phyloP scores from a whole-genome alignment of 345 rosid species.

The Pugionium cornutum region DNA sequence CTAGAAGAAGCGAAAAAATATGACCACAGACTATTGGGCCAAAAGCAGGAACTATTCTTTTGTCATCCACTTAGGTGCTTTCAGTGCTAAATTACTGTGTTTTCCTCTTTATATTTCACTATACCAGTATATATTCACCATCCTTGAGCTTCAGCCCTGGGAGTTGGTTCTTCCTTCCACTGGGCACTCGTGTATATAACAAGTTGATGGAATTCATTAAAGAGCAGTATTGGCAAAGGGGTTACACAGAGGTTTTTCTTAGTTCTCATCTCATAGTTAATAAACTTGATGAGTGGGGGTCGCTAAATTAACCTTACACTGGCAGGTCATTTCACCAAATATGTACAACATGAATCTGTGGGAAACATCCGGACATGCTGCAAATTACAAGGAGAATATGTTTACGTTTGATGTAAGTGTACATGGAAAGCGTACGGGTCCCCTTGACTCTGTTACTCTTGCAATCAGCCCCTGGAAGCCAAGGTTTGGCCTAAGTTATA shows the following conservation, averaged over 20 bases:
- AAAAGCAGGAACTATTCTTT: conserved; percentile 92
- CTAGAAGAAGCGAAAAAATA: conserved; percentile 91
- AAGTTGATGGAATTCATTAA: conserved; percentile 77
- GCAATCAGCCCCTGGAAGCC: conserved; percentile 13
- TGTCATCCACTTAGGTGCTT: conserved; percentile 76
- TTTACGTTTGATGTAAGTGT: conserved; percentile 80
- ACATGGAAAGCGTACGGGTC: conserved; percentile 11
- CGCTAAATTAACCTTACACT: conserved; percentile 28
- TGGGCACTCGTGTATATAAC: conserved; percentile 85
- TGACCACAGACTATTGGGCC: conserved; percentile 87
- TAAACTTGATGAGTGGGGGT: conserved; percentile 23
- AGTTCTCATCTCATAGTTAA: conserved; percentile 3
- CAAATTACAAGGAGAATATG: conserved; percentile 95
- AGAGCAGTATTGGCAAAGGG: conserved; percentile 74
- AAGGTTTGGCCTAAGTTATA: conserved; percentile 11
- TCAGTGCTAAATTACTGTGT: conserved; percentile 9
- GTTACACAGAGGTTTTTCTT: conserved; percentile 77
- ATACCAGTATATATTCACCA: conserved; percentile 16
- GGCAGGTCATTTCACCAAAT: conserved; percentile 91
- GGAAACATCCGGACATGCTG: conserved; percentile 97
- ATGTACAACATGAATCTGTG: conserved; percentile 94
- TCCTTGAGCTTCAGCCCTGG: conserved; percentile 74
- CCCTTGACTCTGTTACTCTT: conserved; percentile 15
- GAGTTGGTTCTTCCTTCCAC: conserved; percentile 97
- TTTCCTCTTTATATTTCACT: conserved; percentile 11